A percentile compares a stretch with the other conserved stretches of the same genome.
These are phyloP conservation scores for Tulasnella sp. DNA, from an alignment of 768 basidiomycete species.

Conservation along the genomic window DNA sequence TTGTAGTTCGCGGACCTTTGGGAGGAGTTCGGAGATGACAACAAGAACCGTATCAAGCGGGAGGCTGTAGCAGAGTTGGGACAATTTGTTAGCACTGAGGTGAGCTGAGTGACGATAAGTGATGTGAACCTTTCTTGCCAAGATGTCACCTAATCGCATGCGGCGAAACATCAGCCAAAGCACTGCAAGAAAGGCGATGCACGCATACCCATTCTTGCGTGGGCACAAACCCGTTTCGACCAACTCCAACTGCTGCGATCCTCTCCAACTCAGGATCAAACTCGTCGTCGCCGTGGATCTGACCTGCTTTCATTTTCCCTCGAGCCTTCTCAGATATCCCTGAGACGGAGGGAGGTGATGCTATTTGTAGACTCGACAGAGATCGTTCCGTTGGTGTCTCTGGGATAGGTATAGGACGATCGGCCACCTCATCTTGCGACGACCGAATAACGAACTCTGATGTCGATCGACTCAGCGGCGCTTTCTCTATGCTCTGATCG, in stretches of 20 bases:
- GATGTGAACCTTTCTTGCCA: conserved; percentile 85
- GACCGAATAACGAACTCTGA: neutral
- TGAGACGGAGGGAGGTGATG: neutral
- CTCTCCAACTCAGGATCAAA: conserved; percentile 37
- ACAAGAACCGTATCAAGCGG: conserved; percentile 83
- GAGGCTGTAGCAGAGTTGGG: conserved; percentile 37
- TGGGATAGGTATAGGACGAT: neutral
- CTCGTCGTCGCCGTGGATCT: conserved; percentile 32
- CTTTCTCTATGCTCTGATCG: conserved; percentile 2
- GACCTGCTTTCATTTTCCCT: conserved; percentile 63
- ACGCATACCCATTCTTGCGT: conserved; percentile 85
- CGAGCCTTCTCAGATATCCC: conserved; percentile 70
- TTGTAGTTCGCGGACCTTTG: conserved; percentile 75
- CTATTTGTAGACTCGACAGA: neutral
- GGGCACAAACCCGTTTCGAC: conserved; percentile 85
- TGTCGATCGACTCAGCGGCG: neutral
- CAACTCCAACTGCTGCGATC: conserved; percentile 56
- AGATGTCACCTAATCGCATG: conserved; percentile 54
- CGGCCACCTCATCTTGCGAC: neutral
- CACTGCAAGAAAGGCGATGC: neutral
- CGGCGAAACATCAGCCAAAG: neutral
- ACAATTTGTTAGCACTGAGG: conserved; percentile 12
- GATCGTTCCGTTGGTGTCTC: conserved; percentile 11
- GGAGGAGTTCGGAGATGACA: conserved; percentile 76
- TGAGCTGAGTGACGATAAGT: neutral